Evolutionary conservation across 768 basidiomycete genomes (phyloP).

Genomic region (Psilocybe tampanensis): DNA sequence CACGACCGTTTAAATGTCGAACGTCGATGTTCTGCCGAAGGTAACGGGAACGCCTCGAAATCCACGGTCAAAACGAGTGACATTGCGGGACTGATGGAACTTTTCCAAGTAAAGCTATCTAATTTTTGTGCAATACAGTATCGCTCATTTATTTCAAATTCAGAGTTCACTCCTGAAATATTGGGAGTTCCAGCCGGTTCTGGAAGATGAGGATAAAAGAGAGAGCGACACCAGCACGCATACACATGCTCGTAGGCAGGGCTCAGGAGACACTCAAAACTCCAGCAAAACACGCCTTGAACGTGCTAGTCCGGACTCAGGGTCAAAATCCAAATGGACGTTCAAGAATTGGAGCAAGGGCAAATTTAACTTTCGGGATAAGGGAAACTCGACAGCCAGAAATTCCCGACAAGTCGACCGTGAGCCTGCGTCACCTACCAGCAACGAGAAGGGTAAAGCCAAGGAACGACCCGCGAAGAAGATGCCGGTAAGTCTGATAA

Average conservation of each 20-base stretch:
- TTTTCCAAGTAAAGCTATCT: constrained; percentile 62
- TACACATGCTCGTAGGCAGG: constrained; percentile 26
- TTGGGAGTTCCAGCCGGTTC: constrained; percentile 60
- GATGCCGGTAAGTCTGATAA: constrained; percentile 54
- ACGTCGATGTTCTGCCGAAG: constrained; percentile 51
- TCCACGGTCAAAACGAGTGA: constrained; percentile 72
- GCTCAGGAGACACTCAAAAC: constrained; percentile 31
- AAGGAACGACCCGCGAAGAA: constrained; percentile 53
- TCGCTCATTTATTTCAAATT: background rate
- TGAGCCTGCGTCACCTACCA: background rate
- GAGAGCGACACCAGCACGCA: constrained; percentile 19
- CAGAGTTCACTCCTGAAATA: constrained; percentile 74
- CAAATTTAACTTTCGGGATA: constrained; percentile 20
- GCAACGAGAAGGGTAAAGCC: constrained; percentile 24
- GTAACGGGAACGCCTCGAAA: constrained; percentile 39
- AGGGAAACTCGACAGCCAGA: background rate
- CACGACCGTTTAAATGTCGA: constrained; percentile 79
- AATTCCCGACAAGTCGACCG: constrained; percentile 5
- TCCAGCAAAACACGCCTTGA: constrained; percentile 48
- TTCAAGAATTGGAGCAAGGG: constrained; percentile 32
- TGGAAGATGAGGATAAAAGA: constrained; percentile 31
- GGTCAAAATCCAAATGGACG: constrained; percentile 31
- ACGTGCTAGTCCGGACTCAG: constrained; percentile 24
- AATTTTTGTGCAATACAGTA: too few species aligned
- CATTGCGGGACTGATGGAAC: constrained; percentile 80